Percentiles rank a stretch among this genome's conserved stretches.
Evolutionary conservation across 768 basidiomycete genomes (phyloP).

Genomic region (Tylopilus intermedius): DNA sequence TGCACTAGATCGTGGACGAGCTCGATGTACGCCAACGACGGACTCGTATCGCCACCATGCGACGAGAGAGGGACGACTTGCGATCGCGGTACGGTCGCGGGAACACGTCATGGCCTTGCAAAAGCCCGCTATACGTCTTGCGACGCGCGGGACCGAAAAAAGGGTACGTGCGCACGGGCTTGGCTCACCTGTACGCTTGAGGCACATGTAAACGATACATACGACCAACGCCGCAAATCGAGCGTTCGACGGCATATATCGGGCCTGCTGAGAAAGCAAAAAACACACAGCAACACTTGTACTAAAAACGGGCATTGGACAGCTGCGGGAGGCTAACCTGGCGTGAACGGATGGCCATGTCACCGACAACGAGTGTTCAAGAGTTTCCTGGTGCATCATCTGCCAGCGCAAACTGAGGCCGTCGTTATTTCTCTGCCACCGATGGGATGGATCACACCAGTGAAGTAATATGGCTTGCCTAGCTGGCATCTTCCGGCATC

Average conservation of each 20-base stretch:
- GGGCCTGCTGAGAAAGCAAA: not conserved
- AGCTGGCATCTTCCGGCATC: constrained; percentile 16
- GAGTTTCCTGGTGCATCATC: constrained; percentile 21
- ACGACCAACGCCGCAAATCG: constrained; percentile 6
- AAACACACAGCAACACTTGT: constrained; percentile 10
- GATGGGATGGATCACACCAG: constrained; percentile 11
- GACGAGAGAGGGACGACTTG: constrained; percentile 3
- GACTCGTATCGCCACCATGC: constrained; percentile 14
- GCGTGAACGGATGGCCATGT: constrained; percentile 9
- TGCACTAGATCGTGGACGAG: constrained; percentile 9
- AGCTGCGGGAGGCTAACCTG: constrained; percentile 22
- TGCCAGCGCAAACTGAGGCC: constrained; percentile 17
- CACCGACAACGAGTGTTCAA: constrained; percentile 7
- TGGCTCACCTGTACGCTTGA: constrained; percentile 6
- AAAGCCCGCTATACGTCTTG: constrained; percentile 12
- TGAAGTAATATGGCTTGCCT: constrained; percentile 22
- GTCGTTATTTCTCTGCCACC: constrained; percentile 16
- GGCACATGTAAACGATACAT: not conserved
- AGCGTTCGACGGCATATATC: constrained; percentile 6
- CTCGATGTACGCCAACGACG: constrained; percentile 9
- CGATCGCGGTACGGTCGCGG: constrained; percentile 27
- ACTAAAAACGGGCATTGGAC: constrained; percentile 9
- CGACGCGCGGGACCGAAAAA: constrained; percentile 1
- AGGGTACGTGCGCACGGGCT: not conserved
- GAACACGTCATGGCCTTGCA: constrained; percentile 12